Conservation (phyloP, 352 stramenopile genomes). For the Peronospora belbahrii region DNA sequence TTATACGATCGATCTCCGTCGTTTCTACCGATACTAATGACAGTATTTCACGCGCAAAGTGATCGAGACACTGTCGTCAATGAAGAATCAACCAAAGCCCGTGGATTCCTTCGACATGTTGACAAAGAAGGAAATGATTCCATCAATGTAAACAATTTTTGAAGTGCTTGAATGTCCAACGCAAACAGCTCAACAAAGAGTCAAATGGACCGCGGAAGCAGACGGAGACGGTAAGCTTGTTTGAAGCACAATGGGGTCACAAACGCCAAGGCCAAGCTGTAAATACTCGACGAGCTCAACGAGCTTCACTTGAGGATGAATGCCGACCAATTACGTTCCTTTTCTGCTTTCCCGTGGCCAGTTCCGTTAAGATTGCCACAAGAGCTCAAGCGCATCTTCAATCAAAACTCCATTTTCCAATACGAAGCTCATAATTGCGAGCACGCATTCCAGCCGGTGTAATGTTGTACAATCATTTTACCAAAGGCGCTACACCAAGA, state of each 20-base stretch:
- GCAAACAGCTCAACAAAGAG: constrained; percentile 66
- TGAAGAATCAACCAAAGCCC: constrained; percentile 76
- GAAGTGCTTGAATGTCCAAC: constrained; percentile 74
- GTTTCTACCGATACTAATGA: constrained; percentile 77
- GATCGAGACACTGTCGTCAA: constrained; percentile 77
- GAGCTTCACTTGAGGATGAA: constrained; percentile 32
- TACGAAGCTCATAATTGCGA: constrained; percentile 6
- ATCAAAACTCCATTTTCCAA: neutral
- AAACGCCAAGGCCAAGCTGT: constrained; percentile 42
- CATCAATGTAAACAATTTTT: constrained; percentile 83
- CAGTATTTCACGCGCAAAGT: constrained; percentile 68
- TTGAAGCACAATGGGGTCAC: constrained; percentile 25
- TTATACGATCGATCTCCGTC: constrained; percentile 78
- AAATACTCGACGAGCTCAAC: constrained; percentile 68
- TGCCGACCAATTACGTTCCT: constrained; percentile 35
- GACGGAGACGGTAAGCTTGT: constrained; percentile 26
- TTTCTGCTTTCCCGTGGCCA: constrained; percentile 42
- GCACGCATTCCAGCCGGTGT: constrained; percentile 8
- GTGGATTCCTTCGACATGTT: constrained; percentile 69
- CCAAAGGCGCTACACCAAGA: constrained; percentile 49
- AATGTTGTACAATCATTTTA: constrained; percentile 43
- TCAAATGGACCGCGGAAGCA: constrained; percentile 37
- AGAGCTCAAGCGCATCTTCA: neutral
- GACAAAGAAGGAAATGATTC: constrained; percentile 61
- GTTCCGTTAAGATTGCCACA: constrained; percentile 12